Evolutionary conservation across 306 rosid species (phyloP), one percentile per base, ranked within the genome.

Genomic region (Lablab purpureus): DNA sequence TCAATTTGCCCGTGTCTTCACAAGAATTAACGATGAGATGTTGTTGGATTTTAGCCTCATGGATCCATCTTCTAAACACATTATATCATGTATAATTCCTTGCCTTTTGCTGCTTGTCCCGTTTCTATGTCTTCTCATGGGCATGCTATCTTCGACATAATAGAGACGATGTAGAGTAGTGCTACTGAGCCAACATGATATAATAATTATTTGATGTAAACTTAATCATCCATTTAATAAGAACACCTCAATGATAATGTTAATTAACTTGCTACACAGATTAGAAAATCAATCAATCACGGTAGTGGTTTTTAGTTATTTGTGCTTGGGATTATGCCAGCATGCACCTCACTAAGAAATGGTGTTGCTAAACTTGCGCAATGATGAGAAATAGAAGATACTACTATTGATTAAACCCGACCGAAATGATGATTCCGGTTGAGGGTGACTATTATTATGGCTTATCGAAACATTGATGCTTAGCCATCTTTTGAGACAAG

Each of bases 341-440:
- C 83, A 75, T 25, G 21, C 83, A 50, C 46, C 79, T 71, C 56
- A 71, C 68, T 4, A 71, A 27, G 46, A 21, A n/a, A 46, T 34
- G 13, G 14, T 6, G 27, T 52, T 9, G 9, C 7, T 64, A 72
- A 60, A 72, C 80, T 70, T 60, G 18, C 21, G 80, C 79, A 67
- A 73, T 71, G 77, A 73, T 73, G 75, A 71, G 28, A 72, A 51
- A 54, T 54, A 67, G 69, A 69, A 34, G 80, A 56, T 75, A n/a
- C n/a, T n/a, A n/a, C n/a, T n/a, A 69, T 77, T 59, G 58, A 85
- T 67, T 74, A 66, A 78, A 59, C 49, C 83, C 83, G 76, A 83
- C 78, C 74, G 36, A 59, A 71, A 81, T 83, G 80, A 76, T 87
- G 18, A 81, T 80, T 65, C 67, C 65, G 50, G 64, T 49, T 54